Evolutionary conservation across 2,329 filamentous ascomycete genomes (phyloP), one percentile per base, ranked within the genome.

Genomic region (Periconia digitata): DNA sequence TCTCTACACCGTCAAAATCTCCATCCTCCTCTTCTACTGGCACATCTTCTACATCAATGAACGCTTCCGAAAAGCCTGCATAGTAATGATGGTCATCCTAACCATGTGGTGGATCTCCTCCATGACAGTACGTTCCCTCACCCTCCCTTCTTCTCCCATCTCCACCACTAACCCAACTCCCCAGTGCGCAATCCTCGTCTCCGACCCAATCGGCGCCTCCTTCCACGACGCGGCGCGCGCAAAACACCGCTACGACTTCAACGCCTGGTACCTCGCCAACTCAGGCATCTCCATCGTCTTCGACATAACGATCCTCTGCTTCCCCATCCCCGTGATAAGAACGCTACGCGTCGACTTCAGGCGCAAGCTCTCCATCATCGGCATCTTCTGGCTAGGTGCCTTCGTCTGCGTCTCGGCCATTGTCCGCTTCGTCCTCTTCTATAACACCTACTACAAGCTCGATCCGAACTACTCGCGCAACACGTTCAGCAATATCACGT

Each of bases 381-480:
- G 45, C 12, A 58, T 58, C 6, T 58, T 58, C 46, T 55, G 53
- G 55, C 46, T 55, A 6, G 55, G 55, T 13, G 49, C 46, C 6
- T 58, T 58, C 23, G 54, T 56, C 32, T 55, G 52, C 43, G 29
- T 58, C 13, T 46, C 55, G 13, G 52, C 55, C 13, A 52, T 49
- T 7, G 38, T 58, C 10, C 52, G 55, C 23, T 55, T 58, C 27
- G 49, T 50, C 3, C 39, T 51, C 20, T 46, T 55, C 6, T 53
- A 55, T 46, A 40, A 48, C 1, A 49, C 49, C n/a, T 50, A 53
- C 13, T 51, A 47, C 32, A 29, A 24, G 2, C 46, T 58, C n/a
- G 27, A 32, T 15, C 46, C 32, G 3, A 42, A 47, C 34, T 50
- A 45, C 20, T 47, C 49, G 3, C 17, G 46, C 18, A 55, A 58